Evolutionary conservation across 2,329 filamentous ascomycete genomes (phyloP).

Genomic region (Phoma sp.): DNA sequence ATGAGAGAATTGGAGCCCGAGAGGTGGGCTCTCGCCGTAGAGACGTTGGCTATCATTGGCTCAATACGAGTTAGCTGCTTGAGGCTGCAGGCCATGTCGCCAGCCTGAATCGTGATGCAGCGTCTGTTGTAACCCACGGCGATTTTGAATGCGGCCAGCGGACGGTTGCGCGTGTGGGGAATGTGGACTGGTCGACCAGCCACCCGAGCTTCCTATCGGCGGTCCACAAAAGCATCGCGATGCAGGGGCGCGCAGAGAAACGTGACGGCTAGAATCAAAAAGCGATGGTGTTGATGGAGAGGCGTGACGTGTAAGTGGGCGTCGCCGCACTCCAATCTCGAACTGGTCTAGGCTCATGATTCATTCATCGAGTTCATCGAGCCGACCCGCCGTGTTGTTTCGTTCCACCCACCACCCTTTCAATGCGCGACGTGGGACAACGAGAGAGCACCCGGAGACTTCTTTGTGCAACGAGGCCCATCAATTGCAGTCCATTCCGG

Average conservation of each 20-base stretch:
- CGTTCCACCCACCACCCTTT: constrained; percentile 22
- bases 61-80: constrained; percentile 36
- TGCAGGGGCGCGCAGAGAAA: constrained; percentile 38
- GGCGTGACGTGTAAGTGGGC: constrained; percentile 38
- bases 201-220: constrained; percentile 24
- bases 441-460: constrained; percentile 15
- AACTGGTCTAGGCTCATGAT: constrained; percentile 2
- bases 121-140: constrained; percentile 30
- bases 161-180: constrained; percentile 32
- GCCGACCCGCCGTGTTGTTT: constrained; percentile 30
- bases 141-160: constrained; percentile 22
- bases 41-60: constrained; percentile 33
- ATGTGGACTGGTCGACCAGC: constrained; percentile 25
- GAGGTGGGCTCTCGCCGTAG: constrained; percentile 34
- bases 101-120: constrained; percentile 33
- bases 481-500: constrained; percentile 16
- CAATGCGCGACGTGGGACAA: constrained; percentile 34
- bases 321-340: constrained; percentile 17
- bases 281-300: constrained; percentile 32
- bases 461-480: constrained; percentile 23
- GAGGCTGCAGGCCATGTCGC: constrained; percentile 26
- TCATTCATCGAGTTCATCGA: constrained; percentile 19
- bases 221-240: constrained; percentile 30
- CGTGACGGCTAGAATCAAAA: constrained; percentile 26
- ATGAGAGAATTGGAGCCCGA: constrained; percentile 38